Evolutionary conservation across 2,329 filamentous ascomycete genomes (phyloP).

Genomic region (Paecilomyces sp.): DNA sequence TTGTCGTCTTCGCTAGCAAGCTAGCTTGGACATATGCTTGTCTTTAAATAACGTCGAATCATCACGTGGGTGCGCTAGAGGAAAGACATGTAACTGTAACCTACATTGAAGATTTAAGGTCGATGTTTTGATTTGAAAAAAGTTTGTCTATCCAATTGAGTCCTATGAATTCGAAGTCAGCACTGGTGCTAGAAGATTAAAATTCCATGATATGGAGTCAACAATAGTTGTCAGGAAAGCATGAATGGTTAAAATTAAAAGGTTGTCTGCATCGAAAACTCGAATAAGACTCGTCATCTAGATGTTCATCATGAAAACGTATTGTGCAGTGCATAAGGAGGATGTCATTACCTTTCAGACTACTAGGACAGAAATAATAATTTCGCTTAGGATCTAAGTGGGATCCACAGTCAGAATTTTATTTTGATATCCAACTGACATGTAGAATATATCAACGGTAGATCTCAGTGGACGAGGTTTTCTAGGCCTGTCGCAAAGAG

Average conservation of each 20-base stretch:
- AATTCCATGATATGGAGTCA: slow-evolving; percentile 4
- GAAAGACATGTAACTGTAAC: slow-evolving; percentile 8
- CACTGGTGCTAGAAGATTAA: slow-evolving; percentile 1
- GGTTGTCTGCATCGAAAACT: slow-evolving; percentile 56
- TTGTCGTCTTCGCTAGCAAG: slow-evolving; percentile 44
- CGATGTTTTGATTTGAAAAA: not conserved
- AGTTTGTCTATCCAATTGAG: not conserved
- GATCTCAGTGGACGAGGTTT: slow-evolving; percentile 97
- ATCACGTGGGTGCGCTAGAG: slow-evolving; percentile 52
- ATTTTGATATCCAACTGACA: not conserved
- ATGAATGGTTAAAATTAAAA: slow-evolving; percentile 52
- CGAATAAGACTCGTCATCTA: slow-evolving; percentile 62
- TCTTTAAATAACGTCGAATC: slow-evolving; percentile 73
- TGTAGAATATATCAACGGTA: slow-evolving; percentile 3
- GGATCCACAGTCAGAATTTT: not conserved
- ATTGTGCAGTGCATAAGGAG: slow-evolving; percentile 7
- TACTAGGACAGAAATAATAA: not conserved
- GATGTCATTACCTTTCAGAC: slow-evolving; percentile 3
- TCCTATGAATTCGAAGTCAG: slow-evolving; percentile 9
- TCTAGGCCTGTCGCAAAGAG: slow-evolving; percentile 96
- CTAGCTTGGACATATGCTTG: slow-evolving; percentile 96
- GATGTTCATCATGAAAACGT: slow-evolving; percentile 40
- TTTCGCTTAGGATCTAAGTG: not conserved
- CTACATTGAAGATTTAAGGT: not conserved
- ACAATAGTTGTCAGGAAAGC: slow-evolving; percentile 41